These are phyloP conservation scores for Coix lacrymajobi DNA, from an alignment of 176 grass and related monocot species.

Conservation along the genomic window DNA sequence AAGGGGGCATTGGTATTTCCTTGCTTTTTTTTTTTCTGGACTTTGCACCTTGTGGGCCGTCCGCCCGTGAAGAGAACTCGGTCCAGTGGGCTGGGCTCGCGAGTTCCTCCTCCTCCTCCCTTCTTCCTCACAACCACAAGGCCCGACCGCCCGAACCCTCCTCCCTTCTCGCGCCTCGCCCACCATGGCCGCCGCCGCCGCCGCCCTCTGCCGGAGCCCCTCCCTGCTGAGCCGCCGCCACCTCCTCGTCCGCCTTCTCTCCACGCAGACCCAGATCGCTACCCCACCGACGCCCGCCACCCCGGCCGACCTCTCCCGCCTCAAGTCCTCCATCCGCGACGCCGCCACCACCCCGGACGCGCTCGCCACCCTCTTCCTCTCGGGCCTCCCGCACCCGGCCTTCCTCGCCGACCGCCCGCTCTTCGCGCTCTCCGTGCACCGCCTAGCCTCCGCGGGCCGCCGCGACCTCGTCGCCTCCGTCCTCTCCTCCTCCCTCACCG, in stretches of 20 bases:
- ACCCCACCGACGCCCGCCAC: neutral
- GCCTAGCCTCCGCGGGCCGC: constrained; percentile 47
- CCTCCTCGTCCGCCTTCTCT: constrained; percentile 32
- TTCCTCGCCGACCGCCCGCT: constrained; percentile 51
- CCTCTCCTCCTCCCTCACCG: constrained; percentile 56
- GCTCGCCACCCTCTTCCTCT: constrained; percentile 47
- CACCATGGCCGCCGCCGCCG: constrained; percentile 43
- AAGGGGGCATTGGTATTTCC: no score
- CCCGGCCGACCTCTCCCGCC: constrained; percentile 24
- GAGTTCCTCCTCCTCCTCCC: no score
- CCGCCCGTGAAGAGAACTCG: no score
- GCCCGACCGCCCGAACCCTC: no score
- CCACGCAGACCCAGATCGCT: neutral
- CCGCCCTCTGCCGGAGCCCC: constrained; percentile 43
- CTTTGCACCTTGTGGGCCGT: no score
- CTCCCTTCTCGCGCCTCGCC: neutral
- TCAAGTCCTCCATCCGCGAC: constrained; percentile 61
- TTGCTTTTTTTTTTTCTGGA: no score
- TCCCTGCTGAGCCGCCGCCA: constrained; percentile 25
- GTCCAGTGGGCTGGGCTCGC: no score
- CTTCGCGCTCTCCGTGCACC: constrained; percentile 39
- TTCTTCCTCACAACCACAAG: no score
- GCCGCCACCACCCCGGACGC: constrained; percentile 44
- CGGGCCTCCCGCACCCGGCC: constrained; percentile 24
- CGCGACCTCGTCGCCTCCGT: constrained; percentile 56